Conservation (phyloP, 164 flowering plant species). For the Annona cherimola region DNA sequence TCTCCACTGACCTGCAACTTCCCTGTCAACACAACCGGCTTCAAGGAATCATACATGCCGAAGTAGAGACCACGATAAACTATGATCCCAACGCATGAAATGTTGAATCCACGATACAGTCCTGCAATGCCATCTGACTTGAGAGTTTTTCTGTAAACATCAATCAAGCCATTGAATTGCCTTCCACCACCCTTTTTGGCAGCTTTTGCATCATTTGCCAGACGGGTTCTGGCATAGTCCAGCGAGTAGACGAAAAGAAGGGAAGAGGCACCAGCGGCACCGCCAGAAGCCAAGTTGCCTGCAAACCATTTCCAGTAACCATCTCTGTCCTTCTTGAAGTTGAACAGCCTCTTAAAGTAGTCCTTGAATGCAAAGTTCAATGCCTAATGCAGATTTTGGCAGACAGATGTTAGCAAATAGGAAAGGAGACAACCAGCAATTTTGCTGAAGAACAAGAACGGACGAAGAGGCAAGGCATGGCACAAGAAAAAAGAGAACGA, state of each 20-base stretch:
- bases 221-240: constrained; percentile 77
- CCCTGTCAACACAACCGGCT: constrained; percentile 65
- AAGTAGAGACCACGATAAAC: constrained; percentile 83
- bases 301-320: constrained; percentile 87
- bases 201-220: constrained; percentile 80
- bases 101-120: constrained; percentile 86
- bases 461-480: not conserved
- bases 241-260: constrained; percentile 72
- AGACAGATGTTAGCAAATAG: not conserved
- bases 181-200: constrained; percentile 82
- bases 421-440: not conserved
- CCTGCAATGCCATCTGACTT: constrained; percentile 77
- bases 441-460: not conserved
- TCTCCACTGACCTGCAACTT: constrained; percentile 46
- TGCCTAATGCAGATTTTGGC: constrained; percentile 39
- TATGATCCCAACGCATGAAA: constrained; percentile 75
- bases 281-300: constrained; percentile 86
- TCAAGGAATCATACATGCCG: constrained; percentile 82
- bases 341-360: constrained; percentile 77
- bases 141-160: constrained; percentile 75
- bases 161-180: constrained; percentile 75
- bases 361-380: constrained; percentile 92
- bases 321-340: constrained; percentile 81
- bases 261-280: constrained; percentile 89
- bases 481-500: not conserved